Evolutionary conservation across 768 basidiomycete genomes (phyloP).

Genomic region (Cubamyces sp.): DNA sequence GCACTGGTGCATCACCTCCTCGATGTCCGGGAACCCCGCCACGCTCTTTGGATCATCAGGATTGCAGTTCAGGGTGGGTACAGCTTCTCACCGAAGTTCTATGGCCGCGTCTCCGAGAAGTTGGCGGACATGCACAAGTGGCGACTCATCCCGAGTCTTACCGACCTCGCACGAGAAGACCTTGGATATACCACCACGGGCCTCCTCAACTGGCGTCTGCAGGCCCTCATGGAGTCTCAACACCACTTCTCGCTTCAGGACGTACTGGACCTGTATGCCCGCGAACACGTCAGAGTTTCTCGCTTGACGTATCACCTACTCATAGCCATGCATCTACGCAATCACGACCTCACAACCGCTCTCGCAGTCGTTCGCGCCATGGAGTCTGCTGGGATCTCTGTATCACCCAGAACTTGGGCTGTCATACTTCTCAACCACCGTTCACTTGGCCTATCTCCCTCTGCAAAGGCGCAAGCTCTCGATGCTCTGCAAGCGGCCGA

Average conservation of each 20-base stretch:
- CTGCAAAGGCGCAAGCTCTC: conserved; percentile 57
- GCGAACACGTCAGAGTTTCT: conserved; percentile 49
- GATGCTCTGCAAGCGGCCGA: conserved; percentile 48
- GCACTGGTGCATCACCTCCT: conserved; percentile 18
- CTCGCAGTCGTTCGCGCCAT: conserved; percentile 58
- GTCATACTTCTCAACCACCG: conserved; percentile 62
- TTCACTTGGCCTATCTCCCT: conserved; percentile 56
- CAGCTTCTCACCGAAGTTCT: conserved; percentile 54
- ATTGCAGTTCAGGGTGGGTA: conserved; percentile 55
- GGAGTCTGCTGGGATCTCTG: conserved; percentile 55
- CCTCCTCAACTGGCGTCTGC: conserved; percentile 72
- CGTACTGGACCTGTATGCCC: conserved; percentile 55
- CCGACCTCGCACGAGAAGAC: conserved; percentile 52
- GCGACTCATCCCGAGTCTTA: conserved; percentile 51
- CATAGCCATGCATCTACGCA: conserved; percentile 68
- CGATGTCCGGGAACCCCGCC: conserved; percentile 38
- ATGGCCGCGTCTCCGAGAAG: conserved; percentile 57
- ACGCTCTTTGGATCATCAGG: conserved; percentile 49
- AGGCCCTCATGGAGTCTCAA: conserved; percentile 59
- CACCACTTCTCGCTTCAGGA: conserved; percentile 49
- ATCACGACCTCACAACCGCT: conserved; percentile 62
- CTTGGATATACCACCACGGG: conserved; percentile 53
- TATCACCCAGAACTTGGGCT: conserved; percentile 62
- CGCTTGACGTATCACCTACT: conserved; percentile 72
- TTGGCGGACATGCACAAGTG: conserved; percentile 54